These are phyloP conservation scores for Clarireedia paspali DNA, from an alignment of 2,329 filamentous ascomycete species.

Conservation along the genomic window DNA sequence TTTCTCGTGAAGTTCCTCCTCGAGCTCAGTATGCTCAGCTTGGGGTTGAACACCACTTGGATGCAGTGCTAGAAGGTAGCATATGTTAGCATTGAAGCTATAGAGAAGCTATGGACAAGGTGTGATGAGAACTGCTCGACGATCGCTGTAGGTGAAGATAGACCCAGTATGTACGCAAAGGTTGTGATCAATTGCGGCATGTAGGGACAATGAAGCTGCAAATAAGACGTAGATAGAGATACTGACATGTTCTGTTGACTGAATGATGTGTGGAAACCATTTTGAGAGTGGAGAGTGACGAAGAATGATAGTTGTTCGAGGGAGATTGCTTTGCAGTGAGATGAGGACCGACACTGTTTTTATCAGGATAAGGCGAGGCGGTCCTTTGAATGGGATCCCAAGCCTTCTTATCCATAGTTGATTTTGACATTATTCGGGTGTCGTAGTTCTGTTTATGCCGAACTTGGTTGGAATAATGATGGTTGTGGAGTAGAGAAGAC, in stretches of 20 bases:
- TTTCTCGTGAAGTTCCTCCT: slow-evolving; percentile 94
- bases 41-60: slow-evolving; percentile 34
- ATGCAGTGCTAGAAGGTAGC: slow-evolving; percentile 13
- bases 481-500: slow-evolving; percentile 7
- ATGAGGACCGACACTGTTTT: slow-evolving; percentile 20
- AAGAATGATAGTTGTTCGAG: slow-evolving; percentile 21
- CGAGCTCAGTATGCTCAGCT: slow-evolving; percentile 86
- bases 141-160: too few species aligned
- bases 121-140: slow-evolving; percentile 29
- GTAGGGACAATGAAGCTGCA: neutral
- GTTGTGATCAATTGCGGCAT: too few species aligned
- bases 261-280: slow-evolving; percentile 8
- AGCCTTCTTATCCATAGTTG: slow-evolving; percentile 8
- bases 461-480: slow-evolving; percentile 1
- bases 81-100: neutral
- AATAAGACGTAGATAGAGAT: slow-evolving; percentile 33
- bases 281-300: slow-evolving; percentile 25
- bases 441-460: slow-evolving; percentile 4
- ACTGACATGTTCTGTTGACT: slow-evolving; percentile 47
- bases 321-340: slow-evolving; percentile 19
- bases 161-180: too few species aligned
- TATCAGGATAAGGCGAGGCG: slow-evolving; percentile 26
- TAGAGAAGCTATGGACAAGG: slow-evolving; percentile 36
- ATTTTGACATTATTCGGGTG: slow-evolving; percentile 5
- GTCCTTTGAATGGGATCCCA: slow-evolving; percentile 22